Percentiles rank a stretch among this genome's conserved stretches.
These are phyloP conservation scores for Benincasa hispida DNA, from an alignment of 306 rosid species.

Conservation along the genomic window DNA sequence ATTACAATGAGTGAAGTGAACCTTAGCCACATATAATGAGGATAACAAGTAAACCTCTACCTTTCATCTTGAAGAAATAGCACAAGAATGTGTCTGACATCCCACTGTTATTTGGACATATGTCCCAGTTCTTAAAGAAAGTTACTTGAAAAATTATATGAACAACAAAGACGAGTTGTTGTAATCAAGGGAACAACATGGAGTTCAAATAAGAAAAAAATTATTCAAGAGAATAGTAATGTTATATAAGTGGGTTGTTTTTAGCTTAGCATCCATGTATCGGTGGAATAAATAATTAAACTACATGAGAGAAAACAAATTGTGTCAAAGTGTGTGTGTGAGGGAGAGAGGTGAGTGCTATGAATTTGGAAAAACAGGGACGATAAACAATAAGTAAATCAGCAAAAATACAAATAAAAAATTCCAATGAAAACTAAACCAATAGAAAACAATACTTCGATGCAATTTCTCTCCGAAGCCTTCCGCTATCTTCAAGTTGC, in stretches of 20 bases:
- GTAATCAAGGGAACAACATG: not conserved
- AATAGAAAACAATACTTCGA: conserved; percentile 32
- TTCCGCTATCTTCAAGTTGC: conserved; percentile 78
- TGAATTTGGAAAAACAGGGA: not conserved
- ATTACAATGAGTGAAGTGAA: not conserved
- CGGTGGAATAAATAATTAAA: not conserved
- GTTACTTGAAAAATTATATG: not conserved
- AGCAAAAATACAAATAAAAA: not conserved
- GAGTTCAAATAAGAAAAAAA: not conserved
- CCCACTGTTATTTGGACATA: not conserved
- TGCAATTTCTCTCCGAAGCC: conserved; percentile 57
- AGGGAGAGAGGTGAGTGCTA: not conserved
- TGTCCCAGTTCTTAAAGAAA: not conserved
- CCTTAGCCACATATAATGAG: not conserved
- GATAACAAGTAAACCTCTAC: not conserved
- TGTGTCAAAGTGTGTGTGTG: not conserved
- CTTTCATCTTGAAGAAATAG: not conserved
- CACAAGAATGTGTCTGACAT: not conserved
- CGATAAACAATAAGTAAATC: not conserved
- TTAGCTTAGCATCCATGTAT: not conserved
- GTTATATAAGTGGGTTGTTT: not conserved
- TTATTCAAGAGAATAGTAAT: not conserved
- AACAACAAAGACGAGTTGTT: not conserved
- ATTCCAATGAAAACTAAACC: not conserved
- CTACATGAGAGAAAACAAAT: not conserved